Conservation (phyloP, 768 basidiomycete species). For the Rhodotorula sphaerocarpa region DNA sequence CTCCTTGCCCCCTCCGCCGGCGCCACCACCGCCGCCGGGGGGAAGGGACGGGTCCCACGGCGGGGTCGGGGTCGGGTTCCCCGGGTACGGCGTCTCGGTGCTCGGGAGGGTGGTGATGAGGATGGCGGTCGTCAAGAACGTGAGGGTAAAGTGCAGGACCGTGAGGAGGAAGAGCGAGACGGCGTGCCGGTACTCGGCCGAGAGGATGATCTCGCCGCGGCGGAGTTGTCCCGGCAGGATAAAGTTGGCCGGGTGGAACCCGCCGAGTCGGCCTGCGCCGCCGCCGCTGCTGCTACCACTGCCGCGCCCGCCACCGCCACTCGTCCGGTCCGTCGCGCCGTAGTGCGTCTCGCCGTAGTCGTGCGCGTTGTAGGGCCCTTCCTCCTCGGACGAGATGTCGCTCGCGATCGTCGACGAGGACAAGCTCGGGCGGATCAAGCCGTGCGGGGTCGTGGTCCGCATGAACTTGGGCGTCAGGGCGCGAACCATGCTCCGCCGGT, state of each 20-base stretch:
- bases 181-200: constrained; percentile 66
- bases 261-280: background rate
- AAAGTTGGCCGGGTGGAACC: constrained; percentile 25
- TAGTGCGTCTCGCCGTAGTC: background rate
- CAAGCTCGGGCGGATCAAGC: constrained; percentile 1
- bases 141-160: constrained; percentile 57
- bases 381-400: background rate
- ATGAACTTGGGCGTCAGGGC: constrained; percentile 23
- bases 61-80: background rate
- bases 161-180: constrained; percentile 65
- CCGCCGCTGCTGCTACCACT: background rate
- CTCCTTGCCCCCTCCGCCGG: constrained; percentile 6
- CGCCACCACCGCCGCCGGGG: constrained; percentile 40
- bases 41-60: background rate
- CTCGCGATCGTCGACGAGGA: background rate
- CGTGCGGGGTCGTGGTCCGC: constrained; percentile 13
- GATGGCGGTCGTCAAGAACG: constrained; percentile 56
- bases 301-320: background rate
- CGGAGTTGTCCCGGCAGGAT: constrained; percentile 32
- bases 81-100: constrained; percentile 23
- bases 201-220: constrained; percentile 25
- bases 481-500: constrained; percentile 2
- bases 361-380: background rate
- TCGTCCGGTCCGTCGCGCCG: background rate
- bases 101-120: constrained; percentile 44